phyloP scores from a whole-genome alignment of 176 grass and related monocot genomes.

The Areca catechu region DNA sequence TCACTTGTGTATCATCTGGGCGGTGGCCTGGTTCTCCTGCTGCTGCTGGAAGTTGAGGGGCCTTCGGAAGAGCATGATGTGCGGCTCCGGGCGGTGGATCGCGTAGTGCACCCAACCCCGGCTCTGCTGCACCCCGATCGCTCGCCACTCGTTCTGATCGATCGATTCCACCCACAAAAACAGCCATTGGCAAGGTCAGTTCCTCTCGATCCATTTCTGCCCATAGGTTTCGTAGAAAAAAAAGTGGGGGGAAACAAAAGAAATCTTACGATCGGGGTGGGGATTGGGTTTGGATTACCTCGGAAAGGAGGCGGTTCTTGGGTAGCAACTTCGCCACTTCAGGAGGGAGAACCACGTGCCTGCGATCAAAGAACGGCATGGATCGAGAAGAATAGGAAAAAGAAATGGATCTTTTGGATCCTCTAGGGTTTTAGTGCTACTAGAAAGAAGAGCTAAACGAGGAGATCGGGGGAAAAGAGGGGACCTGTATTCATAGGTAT shows the following conservation, averaged over 20 bases:
- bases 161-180: no score
- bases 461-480: no score
- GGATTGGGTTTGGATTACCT: conserved; percentile 33
- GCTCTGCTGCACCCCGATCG: conserved; percentile 98
- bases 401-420: no score
- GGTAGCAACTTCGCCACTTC: conserved; percentile 95
- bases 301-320: conserved; percentile 84
- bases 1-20: conserved; percentile 67
- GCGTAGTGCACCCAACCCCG: conserved; percentile 98
- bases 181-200: not conserved
- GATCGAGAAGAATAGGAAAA: no score
- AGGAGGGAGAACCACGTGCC: conserved; percentile 91
- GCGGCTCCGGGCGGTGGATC: conserved; percentile 93
- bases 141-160: conserved; percentile 84
- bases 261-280: no score
- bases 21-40: conserved; percentile 41
- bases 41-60: conserved; percentile 97
- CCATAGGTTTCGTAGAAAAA: no score
- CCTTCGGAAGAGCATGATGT: conserved; percentile 98
- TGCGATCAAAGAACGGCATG: conserved; percentile 21
- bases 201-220: no score
- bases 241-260: no score
- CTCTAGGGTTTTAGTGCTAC: no score
- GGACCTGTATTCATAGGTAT: conserved; percentile 94
- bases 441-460: no score